Evolutionary conservation across 139 green algal genomes (phyloP), one percentile per base, ranked within the genome.

Genomic region (Chlamydomonas sp.): DNA sequence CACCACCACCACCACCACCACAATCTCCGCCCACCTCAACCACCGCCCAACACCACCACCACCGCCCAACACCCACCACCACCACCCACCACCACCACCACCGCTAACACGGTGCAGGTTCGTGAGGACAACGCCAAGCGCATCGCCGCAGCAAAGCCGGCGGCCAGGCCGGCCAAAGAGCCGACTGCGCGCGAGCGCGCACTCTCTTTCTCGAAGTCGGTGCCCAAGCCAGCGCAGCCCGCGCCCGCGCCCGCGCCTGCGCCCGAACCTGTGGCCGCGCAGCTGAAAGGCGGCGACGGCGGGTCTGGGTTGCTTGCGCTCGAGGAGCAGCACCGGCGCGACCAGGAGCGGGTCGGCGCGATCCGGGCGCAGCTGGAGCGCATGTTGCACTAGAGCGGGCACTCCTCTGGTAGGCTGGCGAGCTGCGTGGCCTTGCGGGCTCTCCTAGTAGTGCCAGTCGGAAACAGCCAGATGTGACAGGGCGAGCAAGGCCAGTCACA

Each of bases 291-390:
- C 3, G 36, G 2, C 24, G 70, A 31, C 2, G 5, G n/a, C 8
- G 59, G 43, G 33, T 1, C 29, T 37, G 38, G 2, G 24, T 36
- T 90, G 37, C 68, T 84, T 54, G 29, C 54, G 59, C 50, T 90
- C 67, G 71, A 86, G 73, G 59, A 58, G 48, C 78, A 86, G 75
- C 85, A 90, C 58, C 69, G 50, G 39, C 39, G 39, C 30, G 70
- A 88, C 43, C 39, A 72, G 58, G 20, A 72, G 24, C 31, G 70
- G 58, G 83, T 90, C 26, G 83, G 86, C 31, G 69, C 63, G n/a
- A 88, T 90, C 16, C 68, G 79, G 1, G 67, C 81, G 49, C 76
- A 90, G 60, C 71, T 90, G 66, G 77, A 35, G 31, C 36, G 62
- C 16, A 69, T 69, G 62, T 26, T 69, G 62, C 5, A 37, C n/a